Conservation (phyloP, 2,329 filamentous ascomycete species). For the Xylariaceae sp. region DNA sequence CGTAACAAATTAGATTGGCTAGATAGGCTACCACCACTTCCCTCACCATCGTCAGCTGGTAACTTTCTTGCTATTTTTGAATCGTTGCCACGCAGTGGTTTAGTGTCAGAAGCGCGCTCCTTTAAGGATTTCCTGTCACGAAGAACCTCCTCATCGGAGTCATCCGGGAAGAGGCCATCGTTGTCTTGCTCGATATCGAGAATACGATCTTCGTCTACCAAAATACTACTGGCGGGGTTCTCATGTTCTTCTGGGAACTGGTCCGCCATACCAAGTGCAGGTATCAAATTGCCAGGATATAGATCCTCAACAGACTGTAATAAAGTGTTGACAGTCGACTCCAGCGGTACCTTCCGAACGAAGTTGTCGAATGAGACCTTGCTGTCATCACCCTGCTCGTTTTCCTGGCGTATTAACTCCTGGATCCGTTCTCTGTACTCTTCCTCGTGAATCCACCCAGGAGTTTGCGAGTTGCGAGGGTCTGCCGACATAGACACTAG, state of each 20-base stretch:
- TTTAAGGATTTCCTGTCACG: conserved; percentile 10
- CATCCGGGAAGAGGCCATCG: conserved; percentile 52
- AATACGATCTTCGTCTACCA: conserved; percentile 68
- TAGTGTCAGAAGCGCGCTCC: conserved; percentile 2
- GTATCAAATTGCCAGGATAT: conserved; percentile 67
- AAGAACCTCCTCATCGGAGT: conserved; percentile 55
- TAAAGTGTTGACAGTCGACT: conserved; percentile 69
- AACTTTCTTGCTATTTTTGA: conserved; percentile 5
- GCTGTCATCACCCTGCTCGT: conserved; percentile 46
- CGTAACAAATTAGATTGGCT: background rate
- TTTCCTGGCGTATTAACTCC: conserved; percentile 67
- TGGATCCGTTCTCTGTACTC: conserved; percentile 72
- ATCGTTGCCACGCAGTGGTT: background rate
- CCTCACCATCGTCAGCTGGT: background rate
- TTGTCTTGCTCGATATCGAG: conserved; percentile 48
- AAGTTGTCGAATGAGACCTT: conserved; percentile 67
- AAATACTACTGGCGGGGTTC: conserved; percentile 49
- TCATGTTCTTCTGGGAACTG: conserved; percentile 34
- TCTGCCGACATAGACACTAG: conserved; percentile 89
- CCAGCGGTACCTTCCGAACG: conserved; percentile 55
- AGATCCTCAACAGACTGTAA: conserved; percentile 87
- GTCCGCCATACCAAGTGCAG: conserved; percentile 47
- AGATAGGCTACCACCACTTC: background rate
- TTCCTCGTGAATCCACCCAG: conserved; percentile 91
- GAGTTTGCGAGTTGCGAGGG: conserved; percentile 68